Conservation (phyloP, 106 monocot species). For the Apostasia ramifera region DNA sequence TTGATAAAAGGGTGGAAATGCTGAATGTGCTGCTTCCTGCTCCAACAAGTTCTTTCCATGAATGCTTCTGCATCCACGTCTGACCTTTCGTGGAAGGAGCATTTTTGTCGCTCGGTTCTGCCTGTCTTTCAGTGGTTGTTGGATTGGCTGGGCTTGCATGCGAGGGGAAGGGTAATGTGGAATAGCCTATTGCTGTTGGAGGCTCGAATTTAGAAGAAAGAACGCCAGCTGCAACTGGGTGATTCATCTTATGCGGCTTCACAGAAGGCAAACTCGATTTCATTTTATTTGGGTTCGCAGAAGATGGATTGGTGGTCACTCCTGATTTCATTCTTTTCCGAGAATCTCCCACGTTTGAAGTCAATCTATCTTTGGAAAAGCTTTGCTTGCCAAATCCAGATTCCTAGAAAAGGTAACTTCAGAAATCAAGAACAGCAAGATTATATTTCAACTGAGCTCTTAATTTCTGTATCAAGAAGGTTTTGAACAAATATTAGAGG, state of each 20-base stretch:
- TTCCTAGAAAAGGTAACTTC: slow-evolving; percentile 22
- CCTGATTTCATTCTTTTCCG: slow-evolving; percentile 27
- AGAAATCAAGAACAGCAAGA: background rate
- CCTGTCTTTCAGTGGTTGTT: background rate
- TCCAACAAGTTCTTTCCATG: slow-evolving; percentile 88
- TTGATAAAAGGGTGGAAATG: slow-evolving; percentile 41
- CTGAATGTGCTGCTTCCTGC: slow-evolving; percentile 40
- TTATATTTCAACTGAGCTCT: too few species aligned
- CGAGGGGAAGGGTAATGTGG: slow-evolving; percentile 5
- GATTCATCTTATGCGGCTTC: slow-evolving; percentile 8
- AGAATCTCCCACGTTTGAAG: slow-evolving; percentile 11
- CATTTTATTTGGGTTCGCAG: slow-evolving; percentile 13
- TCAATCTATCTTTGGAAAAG: background rate
- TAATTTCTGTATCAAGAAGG: too few species aligned
- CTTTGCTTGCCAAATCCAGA: slow-evolving; percentile 9
- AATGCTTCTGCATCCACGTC: slow-evolving; percentile 74
- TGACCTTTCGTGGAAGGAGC: slow-evolving; percentile 15
- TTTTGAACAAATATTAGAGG: too few species aligned
- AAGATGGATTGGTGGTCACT: slow-evolving; percentile 8
- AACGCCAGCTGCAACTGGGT: slow-evolving; percentile 1
- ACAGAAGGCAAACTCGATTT: background rate
- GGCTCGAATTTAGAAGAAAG: slow-evolving; percentile 15
- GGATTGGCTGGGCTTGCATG: background rate
- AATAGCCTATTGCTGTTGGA: background rate
- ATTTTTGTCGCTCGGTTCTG: background rate